Conservation (phyloP, 1,284 basidiomycete genomes). For the Sphagnurus paluster region DNA sequence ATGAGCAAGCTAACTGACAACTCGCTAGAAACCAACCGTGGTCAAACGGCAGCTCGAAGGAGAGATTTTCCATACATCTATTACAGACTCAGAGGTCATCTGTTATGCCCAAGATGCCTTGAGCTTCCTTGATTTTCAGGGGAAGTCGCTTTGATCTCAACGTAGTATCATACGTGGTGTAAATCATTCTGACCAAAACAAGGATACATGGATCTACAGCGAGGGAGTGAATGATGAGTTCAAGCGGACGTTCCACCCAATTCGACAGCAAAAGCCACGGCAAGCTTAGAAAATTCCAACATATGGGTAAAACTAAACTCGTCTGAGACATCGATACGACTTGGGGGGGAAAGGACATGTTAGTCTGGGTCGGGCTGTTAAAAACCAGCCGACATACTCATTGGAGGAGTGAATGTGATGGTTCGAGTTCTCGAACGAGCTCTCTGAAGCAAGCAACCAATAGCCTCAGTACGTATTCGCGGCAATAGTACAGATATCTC, state of each 20-base stretch:
- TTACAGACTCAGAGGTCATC: conserved; percentile 38
- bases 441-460: conserved; percentile 50
- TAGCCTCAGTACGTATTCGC: conserved; percentile 15
- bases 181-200: no score
- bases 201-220: no score
- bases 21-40: conserved; percentile 18
- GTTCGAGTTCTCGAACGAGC: conserved; percentile 74
- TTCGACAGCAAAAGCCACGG: conserved; percentile 83
- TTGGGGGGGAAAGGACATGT: conserved; percentile 33
- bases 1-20: background rate
- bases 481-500: conserved; percentile 25
- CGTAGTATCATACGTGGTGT: no score
- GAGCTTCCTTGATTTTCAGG: conserved; percentile 39
- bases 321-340: conserved; percentile 78
- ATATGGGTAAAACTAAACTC: conserved; percentile 88
- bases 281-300: conserved; percentile 89
- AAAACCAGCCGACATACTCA: conserved; percentile 65
- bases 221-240: no score
- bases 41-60: conserved; percentile 27
- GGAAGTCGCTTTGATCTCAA: conserved; percentile 7
- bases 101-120: conserved; percentile 41
- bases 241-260: conserved; percentile 64
- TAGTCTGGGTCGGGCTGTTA: conserved; percentile 1
- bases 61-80: conserved; percentile 43
- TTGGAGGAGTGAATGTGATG: conserved; percentile 79